A percentile compares a stretch with the other conserved stretches of the same genome.
Conservation (phyloP, 805 yeast species). For the Lipomyces chichibuensis region DNA sequence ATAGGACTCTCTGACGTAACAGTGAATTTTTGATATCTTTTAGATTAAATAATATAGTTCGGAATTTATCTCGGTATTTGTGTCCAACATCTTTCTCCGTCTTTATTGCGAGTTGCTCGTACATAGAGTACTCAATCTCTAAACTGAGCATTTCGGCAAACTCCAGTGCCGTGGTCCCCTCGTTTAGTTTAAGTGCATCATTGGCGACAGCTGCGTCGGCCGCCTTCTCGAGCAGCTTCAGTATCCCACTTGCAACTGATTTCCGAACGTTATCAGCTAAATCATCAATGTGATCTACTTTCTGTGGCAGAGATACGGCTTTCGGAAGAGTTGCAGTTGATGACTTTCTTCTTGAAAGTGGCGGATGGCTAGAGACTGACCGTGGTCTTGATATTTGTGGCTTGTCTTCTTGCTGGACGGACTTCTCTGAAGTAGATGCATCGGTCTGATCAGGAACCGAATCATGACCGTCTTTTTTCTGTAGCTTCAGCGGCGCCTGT, state of each 20-base stretch:
- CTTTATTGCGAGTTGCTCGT: constrained; percentile 44
- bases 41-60: constrained; percentile 66
- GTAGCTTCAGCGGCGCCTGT: not conserved
- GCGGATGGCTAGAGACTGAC: not conserved
- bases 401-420: constrained; percentile 2
- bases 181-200: constrained; percentile 29
- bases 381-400: not conserved
- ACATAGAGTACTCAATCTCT: constrained; percentile 57
- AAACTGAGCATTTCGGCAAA: constrained; percentile 52
- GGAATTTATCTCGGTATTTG: constrained; percentile 66
- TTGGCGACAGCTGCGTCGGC: constrained; percentile 43
- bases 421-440: not conserved
- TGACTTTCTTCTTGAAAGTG: constrained; percentile 2
- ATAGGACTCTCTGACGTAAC: constrained; percentile 61
- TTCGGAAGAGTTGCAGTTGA: not conserved
- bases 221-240: constrained; percentile 50
- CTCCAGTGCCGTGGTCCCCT: constrained; percentile 41
- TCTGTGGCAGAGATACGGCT: not conserved
- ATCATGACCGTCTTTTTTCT: not conserved
- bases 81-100: constrained; percentile 45
- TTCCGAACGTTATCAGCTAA: constrained; percentile 48
- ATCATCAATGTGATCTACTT: constrained; percentile 16
- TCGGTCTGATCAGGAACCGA: not conserved
- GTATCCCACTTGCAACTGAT: constrained; percentile 58
- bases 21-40: constrained; percentile 58